Evolutionary conservation across 176 grass and related monocot genomes (phyloP).

Genomic region (Pontederia paniculata): DNA sequence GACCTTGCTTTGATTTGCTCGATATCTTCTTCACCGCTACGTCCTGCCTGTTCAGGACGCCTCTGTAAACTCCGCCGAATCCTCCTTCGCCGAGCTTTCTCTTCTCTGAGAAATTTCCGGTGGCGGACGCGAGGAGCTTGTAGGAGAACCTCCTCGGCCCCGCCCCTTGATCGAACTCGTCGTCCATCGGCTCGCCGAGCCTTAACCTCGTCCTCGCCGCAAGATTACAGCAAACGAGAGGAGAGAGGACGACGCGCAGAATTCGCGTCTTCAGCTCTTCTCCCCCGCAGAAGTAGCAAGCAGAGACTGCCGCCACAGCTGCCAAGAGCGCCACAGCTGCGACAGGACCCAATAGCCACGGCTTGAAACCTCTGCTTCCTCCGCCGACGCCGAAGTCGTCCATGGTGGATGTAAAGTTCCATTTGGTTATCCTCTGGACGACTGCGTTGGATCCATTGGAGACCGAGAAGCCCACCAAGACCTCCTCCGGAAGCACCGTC

Average conservation of each 20-base stretch:
- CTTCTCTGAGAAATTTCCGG: not conserved
- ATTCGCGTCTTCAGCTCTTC: too few species aligned
- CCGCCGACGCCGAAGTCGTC: too few species aligned
- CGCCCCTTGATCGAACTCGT: not conserved
- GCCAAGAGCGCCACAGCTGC: too few species aligned
- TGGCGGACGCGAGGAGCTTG: not conserved
- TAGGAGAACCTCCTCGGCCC: not conserved
- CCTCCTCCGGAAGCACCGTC: not conserved
- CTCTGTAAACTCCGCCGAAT: not conserved
- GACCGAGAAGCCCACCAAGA: slow-evolving; percentile 1
- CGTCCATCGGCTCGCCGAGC: not conserved
- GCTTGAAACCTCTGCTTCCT: not conserved
- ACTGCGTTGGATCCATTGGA: not conserved
- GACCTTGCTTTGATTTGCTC: not conserved
- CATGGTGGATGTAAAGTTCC: not conserved
- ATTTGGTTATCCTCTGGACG: not conserved
- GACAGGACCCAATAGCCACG: not conserved
- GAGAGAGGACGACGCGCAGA: too few species aligned
- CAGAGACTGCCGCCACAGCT: too few species aligned
- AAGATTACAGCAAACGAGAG: too few species aligned
- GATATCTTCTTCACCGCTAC: not conserved
- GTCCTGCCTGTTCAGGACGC: not conserved
- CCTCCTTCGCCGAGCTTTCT: not conserved
- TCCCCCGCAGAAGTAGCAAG: too few species aligned
- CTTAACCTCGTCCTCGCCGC: too few species aligned